Evolutionary conservation across 495 filamentous ascomycete genomes (phyloP), one percentile per base, ranked within the genome.

Genomic region (Aspergillus funiculosus): DNA sequence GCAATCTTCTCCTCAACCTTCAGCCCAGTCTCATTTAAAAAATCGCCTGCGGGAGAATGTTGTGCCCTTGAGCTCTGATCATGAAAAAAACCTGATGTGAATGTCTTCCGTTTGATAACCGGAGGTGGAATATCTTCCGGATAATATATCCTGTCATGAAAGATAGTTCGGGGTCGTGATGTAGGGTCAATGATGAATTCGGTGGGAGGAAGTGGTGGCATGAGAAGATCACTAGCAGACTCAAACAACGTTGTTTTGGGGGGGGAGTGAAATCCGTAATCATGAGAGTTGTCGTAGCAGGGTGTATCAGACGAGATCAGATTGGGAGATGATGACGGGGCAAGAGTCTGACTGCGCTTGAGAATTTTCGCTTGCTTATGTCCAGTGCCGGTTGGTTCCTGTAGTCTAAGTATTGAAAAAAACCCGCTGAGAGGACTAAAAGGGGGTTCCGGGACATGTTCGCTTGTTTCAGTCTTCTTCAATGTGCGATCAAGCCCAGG

Each of bases 1-100:
- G 92, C 91, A 43, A 98, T 98, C 60, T 96, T 97, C 59, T 98
- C 92, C 61, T 98, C 92, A 5, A 96, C 86, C 51, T 82, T 85
- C 76, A 98, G 87, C 31, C 77, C 71, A 39, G 68, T 53, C n/a
- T 52, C 39, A 30, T 59, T 54, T 31, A 14, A 29, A 13, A 18
- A n/a, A 5, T 60, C 52, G n/a, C 47, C 52, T 5, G 28, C 15
- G 6, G 38, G 37, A 13, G 27, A 13, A 20, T 54, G 53, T 1
- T 43, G 39, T 1, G 55, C 40, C n/a, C 56, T 55, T 0, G 61
- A 53, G 31, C 46, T 48, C 18, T 73, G 73, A 31, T 53, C 66
- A 15, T 72, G 76, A 11, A 68, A 58, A 4, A 63, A 59, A 2
- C 72, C 64, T 13, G 67, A 58, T 13, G 71, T 48, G 17, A 71